A percentile compares a stretch with the other conserved stretches of the same genome.
phyloP scores from a whole-genome alignment of 2,329 filamentous ascomycete species.

The Fusarium temperatum region DNA sequence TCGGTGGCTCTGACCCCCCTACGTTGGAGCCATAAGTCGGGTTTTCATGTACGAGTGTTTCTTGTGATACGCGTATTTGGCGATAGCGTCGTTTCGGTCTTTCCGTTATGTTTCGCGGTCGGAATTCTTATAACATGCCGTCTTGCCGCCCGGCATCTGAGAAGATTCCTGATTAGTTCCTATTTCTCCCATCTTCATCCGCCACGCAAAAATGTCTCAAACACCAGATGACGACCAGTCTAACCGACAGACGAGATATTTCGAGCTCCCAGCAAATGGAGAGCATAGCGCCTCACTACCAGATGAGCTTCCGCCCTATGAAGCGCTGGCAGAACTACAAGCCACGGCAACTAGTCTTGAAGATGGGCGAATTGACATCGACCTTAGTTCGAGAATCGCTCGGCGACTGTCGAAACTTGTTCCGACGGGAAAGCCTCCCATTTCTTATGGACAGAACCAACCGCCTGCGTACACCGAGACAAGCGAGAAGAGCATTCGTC shows the following conservation, averaged over 20 bases:
- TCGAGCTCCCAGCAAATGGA: background rate
- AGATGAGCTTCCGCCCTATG: background rate
- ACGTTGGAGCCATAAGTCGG: background rate
- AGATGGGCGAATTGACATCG: conserved; percentile 15
- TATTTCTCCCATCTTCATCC: background rate
- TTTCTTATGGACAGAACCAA: background rate
- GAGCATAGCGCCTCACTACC: background rate
- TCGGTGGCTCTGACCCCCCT: background rate
- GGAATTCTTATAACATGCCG: background rate
- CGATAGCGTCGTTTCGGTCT: background rate
- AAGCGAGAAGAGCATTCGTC: background rate
- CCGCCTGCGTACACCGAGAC: background rate
- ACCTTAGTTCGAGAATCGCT: conserved; percentile 2
- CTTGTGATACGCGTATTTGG: background rate
- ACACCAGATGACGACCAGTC: background rate
- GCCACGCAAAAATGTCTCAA: background rate
- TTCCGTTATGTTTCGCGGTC: background rate
- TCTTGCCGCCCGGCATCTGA: background rate
- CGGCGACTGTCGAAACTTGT: background rate
- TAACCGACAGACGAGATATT: background rate
- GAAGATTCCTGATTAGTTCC: accelerated
- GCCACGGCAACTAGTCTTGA: background rate
- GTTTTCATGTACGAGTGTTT: background rate
- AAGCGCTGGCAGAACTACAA: background rate
- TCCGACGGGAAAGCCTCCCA: background rate